Evolutionary conservation across 176 grass and related monocot genomes (phyloP).

Genomic region (Thalia dealbata): DNA sequence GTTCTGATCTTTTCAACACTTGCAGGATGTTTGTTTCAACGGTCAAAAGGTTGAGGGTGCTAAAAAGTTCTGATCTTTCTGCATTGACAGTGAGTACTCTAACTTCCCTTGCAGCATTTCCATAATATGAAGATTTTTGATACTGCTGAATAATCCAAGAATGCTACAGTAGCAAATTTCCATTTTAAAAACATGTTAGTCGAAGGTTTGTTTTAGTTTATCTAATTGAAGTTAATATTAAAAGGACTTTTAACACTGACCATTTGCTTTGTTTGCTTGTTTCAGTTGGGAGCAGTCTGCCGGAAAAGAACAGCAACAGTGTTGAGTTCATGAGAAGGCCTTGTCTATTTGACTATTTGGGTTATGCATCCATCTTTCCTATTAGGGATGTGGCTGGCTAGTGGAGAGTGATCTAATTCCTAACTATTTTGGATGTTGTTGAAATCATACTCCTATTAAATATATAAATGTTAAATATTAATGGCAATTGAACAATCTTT

Average conservation of each 20-base stretch:
- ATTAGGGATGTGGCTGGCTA: background rate
- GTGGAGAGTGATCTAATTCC: background rate
- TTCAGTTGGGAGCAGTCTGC: slow-evolving; percentile 15
- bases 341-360: background rate
- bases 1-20: slow-evolving; percentile 9
- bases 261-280: background rate
- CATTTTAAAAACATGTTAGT: background rate
- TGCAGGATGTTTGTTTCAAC: slow-evolving; percentile 67
- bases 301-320: slow-evolving; percentile 21
- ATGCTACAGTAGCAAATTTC: background rate
- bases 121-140: background rate
- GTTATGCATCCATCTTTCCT: slow-evolving; percentile 2
- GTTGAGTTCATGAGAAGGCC: background rate
- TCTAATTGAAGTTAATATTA: background rate
- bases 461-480: background rate
- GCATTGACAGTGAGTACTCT: slow-evolving; percentile 31
- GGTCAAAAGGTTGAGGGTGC: slow-evolving; percentile 79
- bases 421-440: background rate
- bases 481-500: background rate
- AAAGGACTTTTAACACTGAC: background rate
- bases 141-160: background rate
- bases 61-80: slow-evolving; percentile 75
- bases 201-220: background rate
- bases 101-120: background rate
- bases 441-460: background rate